phyloP scores from a whole-genome alignment of 73 alveolate genomes.

The Paramecium pentaurelia region DNA sequence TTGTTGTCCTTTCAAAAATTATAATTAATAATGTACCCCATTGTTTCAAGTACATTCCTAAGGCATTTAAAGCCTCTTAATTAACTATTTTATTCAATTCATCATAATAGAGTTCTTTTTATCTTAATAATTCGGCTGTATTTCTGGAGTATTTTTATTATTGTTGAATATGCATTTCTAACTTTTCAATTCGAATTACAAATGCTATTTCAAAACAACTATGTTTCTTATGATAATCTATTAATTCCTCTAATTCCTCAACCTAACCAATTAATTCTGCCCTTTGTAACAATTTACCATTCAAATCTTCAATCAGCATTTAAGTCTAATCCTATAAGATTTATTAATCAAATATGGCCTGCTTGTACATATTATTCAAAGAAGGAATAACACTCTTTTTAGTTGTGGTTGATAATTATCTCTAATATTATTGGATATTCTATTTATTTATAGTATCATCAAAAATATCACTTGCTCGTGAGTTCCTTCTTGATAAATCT shows the following conservation, averaged over 20 bases:
- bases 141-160: not conserved
- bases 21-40: slow-evolving; percentile 1
- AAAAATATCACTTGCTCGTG: not conserved
- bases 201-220: not conserved
- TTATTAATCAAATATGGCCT: slow-evolving; percentile 13
- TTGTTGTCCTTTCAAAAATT: not conserved
- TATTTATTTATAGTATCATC: slow-evolving; percentile 16
- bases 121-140: not conserved
- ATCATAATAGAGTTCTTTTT: not conserved
- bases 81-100: not conserved
- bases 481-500: not conserved
- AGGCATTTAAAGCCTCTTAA: not conserved
- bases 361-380: not conserved
- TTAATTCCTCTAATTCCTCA: slow-evolving; percentile 38
- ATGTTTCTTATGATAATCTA: not conserved
- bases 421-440: not conserved
- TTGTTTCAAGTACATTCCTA: not conserved
- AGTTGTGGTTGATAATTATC: not conserved
- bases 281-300: slow-evolving; percentile 11
- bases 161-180: not conserved
- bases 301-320: slow-evolving; percentile 26
- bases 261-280: slow-evolving; percentile 23
- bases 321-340: not conserved
- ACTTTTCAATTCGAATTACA: not conserved
- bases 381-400: not conserved